Conservation (phyloP, 169 alveolate species). For the Plasmodium cynomolgi region DNA sequence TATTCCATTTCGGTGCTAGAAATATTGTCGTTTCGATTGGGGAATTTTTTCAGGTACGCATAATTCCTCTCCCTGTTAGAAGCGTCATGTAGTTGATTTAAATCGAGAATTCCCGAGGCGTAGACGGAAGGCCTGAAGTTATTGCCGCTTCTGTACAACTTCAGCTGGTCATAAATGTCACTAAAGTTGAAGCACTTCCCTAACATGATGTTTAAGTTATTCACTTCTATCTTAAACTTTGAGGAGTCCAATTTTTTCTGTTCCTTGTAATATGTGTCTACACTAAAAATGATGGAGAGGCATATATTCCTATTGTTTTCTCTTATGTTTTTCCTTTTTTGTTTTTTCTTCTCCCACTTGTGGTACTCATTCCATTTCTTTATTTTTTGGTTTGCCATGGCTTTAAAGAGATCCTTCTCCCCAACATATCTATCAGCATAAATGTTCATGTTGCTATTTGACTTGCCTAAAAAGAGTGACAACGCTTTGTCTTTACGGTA, state of each 20-base stretch:
- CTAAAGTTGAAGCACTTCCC: conserved; percentile 57
- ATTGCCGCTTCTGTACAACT: conserved; percentile 25
- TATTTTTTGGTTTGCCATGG: background rate
- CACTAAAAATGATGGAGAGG: conserved; percentile 35
- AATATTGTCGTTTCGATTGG: background rate
- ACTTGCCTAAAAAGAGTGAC: background rate
- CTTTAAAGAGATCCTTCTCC: conserved; percentile 1
- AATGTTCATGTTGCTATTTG: background rate
- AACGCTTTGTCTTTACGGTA: background rate
- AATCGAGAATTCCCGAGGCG: conserved; percentile 11
- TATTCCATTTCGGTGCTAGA: conserved; percentile 23
- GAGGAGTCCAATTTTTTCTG: background rate
- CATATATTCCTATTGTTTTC: conserved; percentile 68
- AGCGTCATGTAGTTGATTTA: background rate
- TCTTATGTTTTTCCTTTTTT: conserved; percentile 25
- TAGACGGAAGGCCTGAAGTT: conserved; percentile 13
- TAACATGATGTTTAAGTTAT: conserved; percentile 39
- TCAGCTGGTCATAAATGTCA: conserved; percentile 45
- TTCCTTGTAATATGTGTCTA: conserved; percentile 32
- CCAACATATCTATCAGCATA: conserved; percentile 9
- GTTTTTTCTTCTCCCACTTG: conserved; percentile 23
- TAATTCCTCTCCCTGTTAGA: background rate
- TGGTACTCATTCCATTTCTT: conserved; percentile 9
- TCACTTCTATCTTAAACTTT: conserved; percentile 7
- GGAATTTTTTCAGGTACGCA: background rate